Percentiles rank a stretch among this genome's conserved stretches.
Conservation (phyloP, 169 alveolate genomes). For the Eimeria maxima region DNA sequence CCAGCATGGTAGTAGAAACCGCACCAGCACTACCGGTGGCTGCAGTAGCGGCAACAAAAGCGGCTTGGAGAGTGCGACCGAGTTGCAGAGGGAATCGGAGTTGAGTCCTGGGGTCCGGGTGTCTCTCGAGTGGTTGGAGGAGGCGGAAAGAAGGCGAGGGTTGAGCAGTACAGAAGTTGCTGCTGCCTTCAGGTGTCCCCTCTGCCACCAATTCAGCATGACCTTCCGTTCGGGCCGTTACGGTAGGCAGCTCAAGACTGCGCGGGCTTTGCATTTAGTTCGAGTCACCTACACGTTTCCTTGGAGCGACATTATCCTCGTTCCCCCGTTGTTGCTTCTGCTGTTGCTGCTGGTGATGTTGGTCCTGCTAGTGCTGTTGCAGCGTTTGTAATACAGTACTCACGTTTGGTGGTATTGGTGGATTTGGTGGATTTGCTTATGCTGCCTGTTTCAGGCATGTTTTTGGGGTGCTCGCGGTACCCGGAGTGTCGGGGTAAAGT, state of each 20-base stretch:
- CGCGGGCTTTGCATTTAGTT: background rate
- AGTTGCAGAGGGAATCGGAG: constrained; percentile 22
- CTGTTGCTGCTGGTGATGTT: background rate
- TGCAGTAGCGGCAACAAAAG: constrained; percentile 14
- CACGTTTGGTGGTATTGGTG: background rate
- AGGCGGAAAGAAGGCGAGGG: constrained; percentile 56
- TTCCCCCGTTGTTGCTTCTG: background rate
- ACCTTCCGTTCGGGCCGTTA: constrained; percentile 72
- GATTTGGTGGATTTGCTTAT: background rate
- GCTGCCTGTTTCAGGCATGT: constrained; percentile 66
- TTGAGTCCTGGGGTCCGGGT: constrained; percentile 21
- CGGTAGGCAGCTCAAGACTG: constrained; percentile 28
- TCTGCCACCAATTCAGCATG: constrained; percentile 58
- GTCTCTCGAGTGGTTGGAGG: constrained; percentile 49
- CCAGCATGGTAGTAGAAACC: background rate
- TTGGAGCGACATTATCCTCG: background rate
- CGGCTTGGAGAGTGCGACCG: background rate
- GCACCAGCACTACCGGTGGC: background rate
- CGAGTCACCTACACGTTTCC: background rate
- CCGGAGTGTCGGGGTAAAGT: constrained; percentile 76
- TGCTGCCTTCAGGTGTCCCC: constrained; percentile 75
- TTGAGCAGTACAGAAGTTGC: constrained; percentile 75
- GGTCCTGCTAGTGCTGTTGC: constrained; percentile 15
- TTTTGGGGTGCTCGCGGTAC: constrained; percentile 73
- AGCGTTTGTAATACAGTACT: background rate